Evolutionary conservation across 352 stramenopile genomes (phyloP).

Genomic region (Aphanomyces stellatus): DNA sequence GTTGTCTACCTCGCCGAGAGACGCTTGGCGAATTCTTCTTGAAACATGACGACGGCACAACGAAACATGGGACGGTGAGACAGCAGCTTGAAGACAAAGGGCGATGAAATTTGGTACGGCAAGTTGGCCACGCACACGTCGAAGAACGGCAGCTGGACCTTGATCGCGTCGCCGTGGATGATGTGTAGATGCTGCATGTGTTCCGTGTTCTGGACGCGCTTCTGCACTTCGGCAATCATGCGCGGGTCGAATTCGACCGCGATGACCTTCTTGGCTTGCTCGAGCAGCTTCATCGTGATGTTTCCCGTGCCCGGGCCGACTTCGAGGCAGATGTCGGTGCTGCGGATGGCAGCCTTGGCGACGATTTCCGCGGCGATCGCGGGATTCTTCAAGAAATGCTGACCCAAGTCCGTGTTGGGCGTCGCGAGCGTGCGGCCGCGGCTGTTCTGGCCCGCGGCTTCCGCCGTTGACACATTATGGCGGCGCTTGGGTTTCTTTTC

Average conservation of each 20-base stretch:
- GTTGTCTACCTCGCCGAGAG: slow-evolving; percentile 96
- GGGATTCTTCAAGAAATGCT: slow-evolving; percentile 99
- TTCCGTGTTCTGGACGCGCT: slow-evolving; percentile 96
- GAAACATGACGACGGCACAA: slow-evolving; percentile 99
- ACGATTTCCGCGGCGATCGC: slow-evolving; percentile 97
- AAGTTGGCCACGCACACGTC: slow-evolving; percentile 99
- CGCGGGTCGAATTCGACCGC: slow-evolving; percentile 98
- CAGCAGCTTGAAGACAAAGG: slow-evolving; percentile 99
- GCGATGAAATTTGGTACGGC: slow-evolving; percentile 99
- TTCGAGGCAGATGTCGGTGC: slow-evolving; percentile 95
- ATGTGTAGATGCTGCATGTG: slow-evolving; percentile 93
- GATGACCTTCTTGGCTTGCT: slow-evolving; percentile 95
- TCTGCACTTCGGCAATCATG: slow-evolving; percentile 99
- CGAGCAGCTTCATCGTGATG: slow-evolving; percentile 97
- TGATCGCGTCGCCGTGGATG: slow-evolving; percentile 99
- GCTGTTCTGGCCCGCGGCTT: slow-evolving; percentile 59
- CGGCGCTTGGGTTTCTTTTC: slow-evolving; percentile 82
- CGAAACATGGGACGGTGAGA: slow-evolving; percentile 97
- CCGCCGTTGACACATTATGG: slow-evolving; percentile 52
- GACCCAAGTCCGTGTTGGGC: slow-evolving; percentile 94
- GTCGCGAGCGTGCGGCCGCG: slow-evolving; percentile 89
- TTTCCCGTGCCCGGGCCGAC: slow-evolving; percentile 98
- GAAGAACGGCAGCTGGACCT: slow-evolving; percentile 98
- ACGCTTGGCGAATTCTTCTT: slow-evolving; percentile 98
- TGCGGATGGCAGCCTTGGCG: slow-evolving; percentile 92